Evolutionary conservation across 768 basidiomycete species (phyloP), one percentile per base, ranked within the genome.

Genomic region (Heimioporus sp.): DNA sequence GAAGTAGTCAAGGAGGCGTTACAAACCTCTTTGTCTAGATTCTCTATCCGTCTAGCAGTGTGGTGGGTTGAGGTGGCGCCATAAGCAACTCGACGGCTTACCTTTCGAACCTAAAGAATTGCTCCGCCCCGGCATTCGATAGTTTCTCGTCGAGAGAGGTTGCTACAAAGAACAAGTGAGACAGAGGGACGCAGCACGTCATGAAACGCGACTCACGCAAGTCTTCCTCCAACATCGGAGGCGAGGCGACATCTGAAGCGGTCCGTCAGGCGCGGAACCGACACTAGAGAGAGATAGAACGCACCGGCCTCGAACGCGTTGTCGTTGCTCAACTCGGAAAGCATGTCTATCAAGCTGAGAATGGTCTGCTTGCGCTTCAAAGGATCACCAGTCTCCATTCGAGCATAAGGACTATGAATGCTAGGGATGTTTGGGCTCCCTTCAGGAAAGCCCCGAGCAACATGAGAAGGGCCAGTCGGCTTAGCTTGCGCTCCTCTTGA

Each of bases 61-160:
- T 55, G 20, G 51, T 54, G 37, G 47, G 45, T 53, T 11, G 39
- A 40, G 51, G 43, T n/a, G 43, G 36, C 32, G 32, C 31, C 6
- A 37, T 15, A 42, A 5, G 43, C 17, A 43, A 53, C 39, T 17
- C 39, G 28, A 24, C 15, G 13, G 57, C 73, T 13, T 44, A 76
- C 80, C 63, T 77, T 58, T 82, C 72, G 50, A 81, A 81, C 43
- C 61, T 70, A 46, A 70, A 64, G 63, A 81, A 81, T 13, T 72
- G 62, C 32, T 78, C 76, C 3, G 79, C 77, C 4, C 80, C 80
- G 5, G 78, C 75, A 49, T 67, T 72, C 54, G 77, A 78, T 20
- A 78, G 58, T 52, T 76, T 76, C 52, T 82, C 81, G 46, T 81
- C 78, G 39, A 74, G 72, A 36, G 72, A 74, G 15, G 74, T 80